Base-by-base conservation (phyloP, 805 yeast genomes). In the Tetrapisispora namnaoensis region DNA sequence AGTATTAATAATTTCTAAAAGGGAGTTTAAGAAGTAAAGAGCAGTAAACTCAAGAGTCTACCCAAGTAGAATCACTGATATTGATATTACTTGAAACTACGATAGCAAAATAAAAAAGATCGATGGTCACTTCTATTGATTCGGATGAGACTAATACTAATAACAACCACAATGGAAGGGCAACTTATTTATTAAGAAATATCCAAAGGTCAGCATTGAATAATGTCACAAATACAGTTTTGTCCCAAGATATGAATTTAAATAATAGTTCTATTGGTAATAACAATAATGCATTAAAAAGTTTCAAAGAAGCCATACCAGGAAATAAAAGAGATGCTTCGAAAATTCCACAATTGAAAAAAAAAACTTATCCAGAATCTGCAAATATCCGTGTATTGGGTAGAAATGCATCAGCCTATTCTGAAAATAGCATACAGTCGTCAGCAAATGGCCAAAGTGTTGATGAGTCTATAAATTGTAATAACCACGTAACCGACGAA, bases 201-300 rank as follows among this genome's bases (percentile, higher is more conserved):
- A 61, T 55, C 13, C 63, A 59, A 48, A 53, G 70, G 46, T 52
- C 66, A 42, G 70, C 67, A 18, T 54, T 66, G 44, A 60, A 60
- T 36, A 66, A 66, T 49, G 70, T 66, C 13, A 66, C 70, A 18
- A 63, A 65, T 46, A 65, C 68, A 11, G 55, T 59, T 30, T 42
- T 57, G 30, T 50, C 59, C 5, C 59, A 59, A 34, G 64, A 61
- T 18, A 55, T 52, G 44, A 51, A 49, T 39, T n/a, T 50, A 21
- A 42, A 42, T 20, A 57, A 52, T 44, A 51, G 48, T 36, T 18
- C 49, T 18, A 32, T 30, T 18, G 30, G 32, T 18, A 30, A 41
- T 17, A 55, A 57, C 28, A 50, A 56, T 22, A 46, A 58, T 10
- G 52, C 52, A 11, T 16, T 53, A 16, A 54, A 55, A 37, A 55